Evolutionary conservation across 257 asterid species (phyloP).

Genomic region (Fraxinus pennsylvanica): DNA sequence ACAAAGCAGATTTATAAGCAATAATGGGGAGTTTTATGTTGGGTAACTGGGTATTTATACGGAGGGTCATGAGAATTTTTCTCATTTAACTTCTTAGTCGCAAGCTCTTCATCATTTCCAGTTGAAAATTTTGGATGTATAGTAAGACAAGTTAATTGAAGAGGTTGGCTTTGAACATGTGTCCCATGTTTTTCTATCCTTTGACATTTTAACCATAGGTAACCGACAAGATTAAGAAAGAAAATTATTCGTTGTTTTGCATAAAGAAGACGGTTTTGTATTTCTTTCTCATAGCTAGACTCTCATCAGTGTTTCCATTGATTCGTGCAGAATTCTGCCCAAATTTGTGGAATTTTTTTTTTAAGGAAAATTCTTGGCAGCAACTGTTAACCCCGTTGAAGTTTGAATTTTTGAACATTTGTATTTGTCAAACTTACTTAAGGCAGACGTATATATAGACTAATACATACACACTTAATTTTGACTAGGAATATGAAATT

Average conservation of each 20-base stretch:
- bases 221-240: background rate
- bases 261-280: background rate
- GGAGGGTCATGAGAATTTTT: background rate
- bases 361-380: background rate
- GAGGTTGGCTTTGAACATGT: conserved; percentile 14
- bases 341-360: background rate
- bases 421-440: conserved; percentile 18
- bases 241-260: background rate
- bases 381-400: background rate
- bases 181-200: background rate
- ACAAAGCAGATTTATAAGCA: background rate
- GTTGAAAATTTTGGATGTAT: background rate
- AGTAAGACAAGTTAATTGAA: conserved; percentile 11
- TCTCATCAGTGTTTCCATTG: background rate
- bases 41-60: conserved; percentile 16
- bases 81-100: conserved; percentile 1
- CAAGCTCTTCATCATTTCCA: conserved; percentile 20
- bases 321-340: background rate
- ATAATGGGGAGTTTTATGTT: background rate
- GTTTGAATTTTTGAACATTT: conserved; percentile 18
- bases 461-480: background rate
- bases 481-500: conserved; percentile 11
- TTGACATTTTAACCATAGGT: background rate
- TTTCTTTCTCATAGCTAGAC: background rate
- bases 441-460: background rate